phyloP scores from a whole-genome alignment of 129 eudicot species.

The Gnaphalium uliginosum region DNA sequence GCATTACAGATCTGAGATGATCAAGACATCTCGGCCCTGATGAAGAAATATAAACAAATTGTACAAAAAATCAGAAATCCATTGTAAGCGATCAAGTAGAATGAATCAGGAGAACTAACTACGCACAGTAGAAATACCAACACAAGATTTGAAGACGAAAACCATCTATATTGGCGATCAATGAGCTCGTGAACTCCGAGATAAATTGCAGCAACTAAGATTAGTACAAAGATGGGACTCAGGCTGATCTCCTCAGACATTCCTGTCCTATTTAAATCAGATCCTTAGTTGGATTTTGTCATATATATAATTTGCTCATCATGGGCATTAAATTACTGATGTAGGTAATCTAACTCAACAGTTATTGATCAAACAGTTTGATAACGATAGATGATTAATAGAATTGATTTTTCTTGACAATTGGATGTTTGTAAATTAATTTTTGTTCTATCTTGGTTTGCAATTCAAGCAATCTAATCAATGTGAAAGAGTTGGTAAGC shows the following conservation, averaged over 20 bases:
- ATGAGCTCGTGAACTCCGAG: constrained; percentile 27
- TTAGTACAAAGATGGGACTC: constrained; percentile 13
- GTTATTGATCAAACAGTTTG: constrained; percentile 22
- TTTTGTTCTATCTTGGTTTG: not conserved
- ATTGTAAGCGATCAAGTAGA: constrained; percentile 19
- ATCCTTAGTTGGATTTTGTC: not conserved
- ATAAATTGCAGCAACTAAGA: constrained; percentile 19
- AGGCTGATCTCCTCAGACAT: constrained; percentile 30
- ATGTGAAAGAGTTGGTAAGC: constrained; percentile 33
- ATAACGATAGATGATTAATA: constrained; percentile 23
- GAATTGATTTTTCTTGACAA: constrained; percentile 1
- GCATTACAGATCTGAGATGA: not conserved
- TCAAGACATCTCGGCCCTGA: constrained; percentile 19
- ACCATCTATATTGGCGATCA: constrained; percentile 18
- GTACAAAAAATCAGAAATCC: constrained; percentile 21
- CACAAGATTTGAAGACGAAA: constrained; percentile 21
- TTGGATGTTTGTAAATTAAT: not conserved
- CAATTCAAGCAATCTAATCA: not conserved
- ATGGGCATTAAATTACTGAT: constrained; percentile 7
- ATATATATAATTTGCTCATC: not conserved
- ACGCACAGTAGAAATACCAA: constrained; percentile 20
- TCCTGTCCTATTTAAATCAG: not conserved
- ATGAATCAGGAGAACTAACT: constrained; percentile 19
- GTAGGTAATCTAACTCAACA: constrained; percentile 33
- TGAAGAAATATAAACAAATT: constrained; percentile 36